Conservation (phyloP, 176 grass and related monocot species). For the Elaeis guineensis region DNA sequence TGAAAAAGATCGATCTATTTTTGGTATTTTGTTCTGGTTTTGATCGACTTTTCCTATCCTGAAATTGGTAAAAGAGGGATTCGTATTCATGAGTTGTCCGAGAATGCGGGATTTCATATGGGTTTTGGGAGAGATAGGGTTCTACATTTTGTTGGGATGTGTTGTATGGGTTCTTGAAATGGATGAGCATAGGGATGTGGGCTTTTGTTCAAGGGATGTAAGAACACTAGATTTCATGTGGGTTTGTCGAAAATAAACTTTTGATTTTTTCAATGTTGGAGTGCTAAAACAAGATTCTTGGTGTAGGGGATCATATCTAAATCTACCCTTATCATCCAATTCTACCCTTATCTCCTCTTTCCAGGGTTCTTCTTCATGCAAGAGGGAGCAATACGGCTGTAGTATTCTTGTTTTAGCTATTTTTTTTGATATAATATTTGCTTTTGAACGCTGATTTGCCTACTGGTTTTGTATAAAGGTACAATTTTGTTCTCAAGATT, state of each 20-base stretch:
- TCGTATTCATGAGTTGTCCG: neutral
- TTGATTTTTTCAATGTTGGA: neutral
- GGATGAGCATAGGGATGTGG: neutral
- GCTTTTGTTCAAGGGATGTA: neutral
- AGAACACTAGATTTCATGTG: constrained; percentile 11
- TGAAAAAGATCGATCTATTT: too few relatives aligned
- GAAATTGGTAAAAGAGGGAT: neutral
- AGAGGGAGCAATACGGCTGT: neutral
- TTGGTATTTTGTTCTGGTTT: too few relatives aligned
- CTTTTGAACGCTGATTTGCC: neutral
- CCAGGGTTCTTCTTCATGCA: neutral
- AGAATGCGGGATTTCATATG: too few relatives aligned
- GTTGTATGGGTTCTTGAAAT: neutral
- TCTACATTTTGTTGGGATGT: too few relatives aligned
- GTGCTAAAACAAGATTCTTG: constrained; percentile 12
- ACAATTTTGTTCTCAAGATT: too few relatives aligned
- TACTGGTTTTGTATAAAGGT: neutral
- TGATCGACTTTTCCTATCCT: too few relatives aligned
- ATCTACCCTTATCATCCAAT: too few relatives aligned
- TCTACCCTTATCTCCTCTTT: neutral
- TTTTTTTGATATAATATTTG: too few relatives aligned
- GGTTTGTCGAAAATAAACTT: neutral
- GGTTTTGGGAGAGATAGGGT: too few relatives aligned
- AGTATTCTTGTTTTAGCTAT: too few relatives aligned
- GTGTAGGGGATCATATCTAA: neutral